phyloP scores from a whole-genome alignment of 805 yeast species.

The Candida nemodendra region DNA sequence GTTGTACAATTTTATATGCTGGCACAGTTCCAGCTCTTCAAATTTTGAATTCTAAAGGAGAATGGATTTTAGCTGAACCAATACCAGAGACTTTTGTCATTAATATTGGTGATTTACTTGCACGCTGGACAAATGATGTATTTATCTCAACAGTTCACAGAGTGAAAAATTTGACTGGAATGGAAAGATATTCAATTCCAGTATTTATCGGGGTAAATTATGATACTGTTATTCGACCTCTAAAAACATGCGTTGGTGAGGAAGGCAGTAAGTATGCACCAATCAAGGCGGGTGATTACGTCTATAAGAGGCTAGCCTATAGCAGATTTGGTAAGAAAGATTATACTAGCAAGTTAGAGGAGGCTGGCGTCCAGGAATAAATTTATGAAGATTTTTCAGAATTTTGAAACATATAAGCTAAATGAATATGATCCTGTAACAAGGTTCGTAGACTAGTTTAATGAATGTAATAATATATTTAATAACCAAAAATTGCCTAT shows the following conservation, averaged over 20 bases:
- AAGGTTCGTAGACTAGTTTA: too few species aligned
- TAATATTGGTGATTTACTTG: slow-evolving; percentile 37
- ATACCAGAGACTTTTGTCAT: slow-evolving; percentile 34
- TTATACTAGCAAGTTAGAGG: slow-evolving; percentile 5
- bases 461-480: too few species aligned
- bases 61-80: slow-evolving; percentile 35
- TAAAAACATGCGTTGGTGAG: slow-evolving; percentile 21
- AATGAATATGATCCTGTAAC: too few species aligned
- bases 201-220: slow-evolving; percentile 24
- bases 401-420: too few species aligned
- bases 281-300: slow-evolving; percentile 18
- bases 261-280: slow-evolving; percentile 14
- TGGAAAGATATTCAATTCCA: slow-evolving; percentile 27
- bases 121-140: slow-evolving; percentile 34
- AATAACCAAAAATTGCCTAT: too few species aligned
- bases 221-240: slow-evolving; percentile 20
- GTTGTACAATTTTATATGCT: slow-evolving; percentile 32
- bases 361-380: slow-evolving; percentile 11
- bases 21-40: slow-evolving; percentile 35
- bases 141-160: slow-evolving; percentile 38
- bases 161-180: slow-evolving; percentile 30
- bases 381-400: too few species aligned
- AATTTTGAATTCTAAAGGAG: slow-evolving; percentile 33
- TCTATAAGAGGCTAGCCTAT: slow-evolving; percentile 14
- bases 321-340: slow-evolving; percentile 14